phyloP scores from a whole-genome alignment of 768 basidiomycete species.

The Psilocybe cyanescens region DNA sequence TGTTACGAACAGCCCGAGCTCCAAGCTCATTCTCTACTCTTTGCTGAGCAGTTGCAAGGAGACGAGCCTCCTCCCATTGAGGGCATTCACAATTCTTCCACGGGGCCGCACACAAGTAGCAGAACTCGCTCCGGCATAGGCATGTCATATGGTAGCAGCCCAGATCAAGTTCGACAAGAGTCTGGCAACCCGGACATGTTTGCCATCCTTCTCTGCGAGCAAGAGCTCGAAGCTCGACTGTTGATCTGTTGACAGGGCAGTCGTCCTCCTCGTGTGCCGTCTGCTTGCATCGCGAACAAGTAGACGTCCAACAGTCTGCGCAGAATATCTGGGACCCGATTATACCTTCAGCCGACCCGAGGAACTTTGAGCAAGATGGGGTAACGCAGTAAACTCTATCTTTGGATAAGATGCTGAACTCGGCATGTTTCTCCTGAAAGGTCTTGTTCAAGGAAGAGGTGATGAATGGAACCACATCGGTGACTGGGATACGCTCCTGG shows the following conservation, averaged over 20 bases:
- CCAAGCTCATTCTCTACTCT: conserved; percentile 46
- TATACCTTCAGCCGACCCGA: conserved; percentile 40
- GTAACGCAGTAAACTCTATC: conserved; percentile 55
- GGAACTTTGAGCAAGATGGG: conserved; percentile 54
- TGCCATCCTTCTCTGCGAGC: conserved; percentile 56
- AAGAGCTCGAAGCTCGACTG: conserved; percentile 45
- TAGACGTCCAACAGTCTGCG: conserved; percentile 34
- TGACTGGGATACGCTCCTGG: conserved; percentile 33
- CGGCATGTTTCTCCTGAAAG: conserved; percentile 45
- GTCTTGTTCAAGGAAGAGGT: conserved; percentile 23
- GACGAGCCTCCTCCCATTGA: conserved; percentile 63
- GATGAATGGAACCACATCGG: conserved; percentile 18
- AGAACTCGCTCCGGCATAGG: conserved; percentile 59
- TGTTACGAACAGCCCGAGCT: conserved; percentile 21
- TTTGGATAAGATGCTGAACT: conserved; percentile 44
- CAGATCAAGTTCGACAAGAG: conserved; percentile 55
- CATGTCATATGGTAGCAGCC: conserved; percentile 75
- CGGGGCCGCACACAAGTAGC: conserved; percentile 61
- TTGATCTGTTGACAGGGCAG: conserved; percentile 47
- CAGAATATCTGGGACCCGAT: conserved; percentile 34
- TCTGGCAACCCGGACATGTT: conserved; percentile 62
- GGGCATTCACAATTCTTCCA: conserved; percentile 69
- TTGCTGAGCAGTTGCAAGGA: conserved; percentile 44
- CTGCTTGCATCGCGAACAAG: conserved; percentile 56
- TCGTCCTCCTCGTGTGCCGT: conserved; percentile 38